Evolutionary conservation across 805 yeast species (phyloP), one percentile per base, ranked within the genome.

Genomic region (Jamesozyma jinghongensis): DNA sequence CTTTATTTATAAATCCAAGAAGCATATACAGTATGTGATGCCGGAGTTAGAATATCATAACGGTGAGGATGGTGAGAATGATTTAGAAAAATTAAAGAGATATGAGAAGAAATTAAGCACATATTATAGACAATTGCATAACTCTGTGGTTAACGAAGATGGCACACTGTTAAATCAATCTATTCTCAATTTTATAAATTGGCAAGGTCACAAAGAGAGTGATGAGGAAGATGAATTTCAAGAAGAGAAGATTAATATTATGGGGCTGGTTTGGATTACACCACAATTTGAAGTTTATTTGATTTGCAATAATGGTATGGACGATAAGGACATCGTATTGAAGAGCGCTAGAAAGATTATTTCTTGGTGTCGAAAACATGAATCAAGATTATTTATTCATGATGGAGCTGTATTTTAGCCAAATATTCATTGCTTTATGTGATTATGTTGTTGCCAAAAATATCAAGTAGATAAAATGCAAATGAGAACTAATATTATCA

Each of bases 1-100:
- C 63, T 92, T 88, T 55, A 71, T 87, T 19, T 88, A 77, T 67
- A 87, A 85, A 60, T 75, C 85, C 27, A 79, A 75, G 44, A 65
- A 64, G 18, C 73, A 74, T 42, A 77, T 85, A 14, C 97, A 59
- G 40, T 57, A 55, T 41, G 51, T 55, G 4, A 53, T 54, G 56
- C 70, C 48, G 36, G 60, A 49, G 13, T 29, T 52, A 19, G 53
- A 51, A 14, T 42, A 45, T 20, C 48, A 58, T 22, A 44, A 43
- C 11, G 37, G 39, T 26, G n/a, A 37, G 13, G 42, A 41, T 10
- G 10, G 26, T 28, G 13, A 32, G 11, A 4, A 5, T 19, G 26
- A 32, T 7, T 8, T 10, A 19, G 42, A 30, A 18, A 30, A 34
- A 14, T 28, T 35, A 12, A 7, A 12, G 5, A 16, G 38, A n/a